Base-by-base conservation (phyloP, 1,284 basidiomycete genomes). In the Papiliotrema nemorosa region DNA sequence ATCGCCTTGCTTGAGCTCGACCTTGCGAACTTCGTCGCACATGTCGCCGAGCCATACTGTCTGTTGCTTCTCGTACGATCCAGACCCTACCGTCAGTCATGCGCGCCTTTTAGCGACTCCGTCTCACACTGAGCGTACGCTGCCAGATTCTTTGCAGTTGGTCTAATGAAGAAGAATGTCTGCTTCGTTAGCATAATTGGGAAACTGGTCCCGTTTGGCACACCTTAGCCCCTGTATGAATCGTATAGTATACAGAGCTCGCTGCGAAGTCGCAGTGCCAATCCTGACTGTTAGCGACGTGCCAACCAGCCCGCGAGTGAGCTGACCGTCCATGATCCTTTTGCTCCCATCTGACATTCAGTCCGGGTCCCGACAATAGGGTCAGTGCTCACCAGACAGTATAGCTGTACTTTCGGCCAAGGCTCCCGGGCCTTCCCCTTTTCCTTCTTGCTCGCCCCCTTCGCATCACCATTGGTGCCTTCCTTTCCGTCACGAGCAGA, bases 201-300 rank as follows among this genome's bases (percentile, higher is more conserved):
- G 44, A 26, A 26, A 43, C 31, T 39, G 47, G 40, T 43, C 25
- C 2, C 45, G 18, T 27, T 20, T 14, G 18, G 10, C 74, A 18
- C 59, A 84, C 88, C 79, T 93, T 92, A 25, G 83, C 81, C 22
- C 90, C 90, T 35, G 79, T 80, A 48, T 92, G 78, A 53, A 96
- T 85, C 60, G 92, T 89, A 66, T 96, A 96, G 73, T 93, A 96
- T 10, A 96, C 91, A 1, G 90, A 93, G 7, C 88, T 91, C 1
- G 90, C 92, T 16, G 92, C 92, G 70, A 97, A 96, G 74, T 97
- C 93, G 54, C 96, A 79, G 67, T 97, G 92, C 93, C 91, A 96
- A 66, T 96, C 91, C 89, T 90, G 62, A 44, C 48, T 38, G 31
- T 35, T 20, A 43, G 26, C 18, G 21, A 43, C 13, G 35, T 22